A percentile compares a stretch with the other conserved stretches of the same genome.
These are phyloP conservation scores for Alnus glutinosa DNA, from an alignment of 306 rosid genomes.

Conservation along the genomic window DNA sequence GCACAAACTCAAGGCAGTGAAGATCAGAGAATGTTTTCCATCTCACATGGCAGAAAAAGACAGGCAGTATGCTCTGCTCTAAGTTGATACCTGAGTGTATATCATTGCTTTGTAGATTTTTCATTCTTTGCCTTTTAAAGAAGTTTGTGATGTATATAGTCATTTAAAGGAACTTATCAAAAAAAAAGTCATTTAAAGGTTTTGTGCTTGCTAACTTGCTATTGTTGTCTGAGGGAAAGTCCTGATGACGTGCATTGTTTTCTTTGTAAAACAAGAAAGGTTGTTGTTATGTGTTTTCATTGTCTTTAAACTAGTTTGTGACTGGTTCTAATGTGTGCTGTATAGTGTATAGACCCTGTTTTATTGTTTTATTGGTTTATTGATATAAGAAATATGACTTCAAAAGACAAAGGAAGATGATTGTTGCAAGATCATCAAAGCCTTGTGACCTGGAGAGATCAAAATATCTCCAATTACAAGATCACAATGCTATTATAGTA, in stretches of 20 bases:
- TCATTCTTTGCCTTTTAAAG: background rate
- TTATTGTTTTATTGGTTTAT: background rate
- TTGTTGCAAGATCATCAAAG: background rate
- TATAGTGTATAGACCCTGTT: background rate
- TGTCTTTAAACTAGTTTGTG: background rate
- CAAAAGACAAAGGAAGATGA: background rate
- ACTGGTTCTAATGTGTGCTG: background rate
- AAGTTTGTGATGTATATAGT: constrained; percentile 12
- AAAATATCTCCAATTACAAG: too few species aligned
- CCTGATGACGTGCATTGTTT: background rate
- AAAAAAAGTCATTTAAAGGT: background rate
- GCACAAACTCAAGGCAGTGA: constrained; percentile 48
- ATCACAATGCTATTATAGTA: too few species aligned
- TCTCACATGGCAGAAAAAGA: constrained; percentile 2
- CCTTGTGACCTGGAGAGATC: background rate
- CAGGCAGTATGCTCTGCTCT: constrained; percentile 18
- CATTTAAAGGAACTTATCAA: background rate
- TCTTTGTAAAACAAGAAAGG: background rate
- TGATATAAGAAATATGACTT: background rate
- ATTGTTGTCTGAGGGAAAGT: constrained; percentile 6
- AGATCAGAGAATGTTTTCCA: constrained; percentile 6
- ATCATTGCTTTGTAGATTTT: constrained; percentile 8
- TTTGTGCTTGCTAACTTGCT: background rate
- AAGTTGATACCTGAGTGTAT: constrained; percentile 36
- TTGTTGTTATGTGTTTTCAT: constrained; percentile 1